Evolutionary conservation across 768 basidiomycete genomes (phyloP), one percentile per base, ranked within the genome.

Genomic region (Rhodotorula babjevae): DNA sequence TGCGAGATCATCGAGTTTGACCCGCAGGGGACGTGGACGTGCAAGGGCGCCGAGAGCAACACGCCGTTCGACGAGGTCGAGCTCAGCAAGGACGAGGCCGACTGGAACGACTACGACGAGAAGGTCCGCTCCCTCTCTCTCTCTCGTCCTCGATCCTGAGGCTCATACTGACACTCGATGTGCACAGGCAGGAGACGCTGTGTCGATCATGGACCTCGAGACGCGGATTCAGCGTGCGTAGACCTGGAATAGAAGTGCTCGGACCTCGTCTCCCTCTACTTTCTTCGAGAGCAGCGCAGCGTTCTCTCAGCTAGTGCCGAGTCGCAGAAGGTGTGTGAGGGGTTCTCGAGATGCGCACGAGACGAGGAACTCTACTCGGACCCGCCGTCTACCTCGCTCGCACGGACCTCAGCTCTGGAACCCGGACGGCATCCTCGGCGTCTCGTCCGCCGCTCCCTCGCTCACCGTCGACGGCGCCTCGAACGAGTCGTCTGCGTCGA

Each of bases 71-170:
- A 82, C 16, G 78, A 79, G 64, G 67, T 77, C 31, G 77, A 77
- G 55, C 50, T 76, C 3, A 67, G 64, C 18, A 47, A 61, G 18
- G 87, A 88, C 46, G 82, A 91, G 55, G 80, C 80, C 1, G 87
- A 88, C 7, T 95, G 93, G 93, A 86, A 84, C 21, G 92, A 93
- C 77, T 95, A 95, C 76, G 92, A 95, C 76, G 92, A 95, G 80
- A 92, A 93, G 85, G 92, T 89, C 72, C 57, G 81, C 29, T 27
- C 21, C 33, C 47, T 27, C n/a, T 36, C 25, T 31, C 29, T 18
- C 11, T 11, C 14, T 5, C 46, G 27, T 25, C n/a, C n/a, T n/a
- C n/a, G n/a, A n/a, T n/a, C n/a, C n/a, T n/a, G n/a, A n/a, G n/a
- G n/a, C n/a, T n/a, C n/a, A n/a, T n/a, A n/a, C 61, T 52, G 33